A percentile compares a stretch with the other conserved stretches of the same genome.
These are phyloP conservation scores for Claviceps africana DNA, from an alignment of 2,329 filamentous ascomycete genomes.

Conservation along the genomic window DNA sequence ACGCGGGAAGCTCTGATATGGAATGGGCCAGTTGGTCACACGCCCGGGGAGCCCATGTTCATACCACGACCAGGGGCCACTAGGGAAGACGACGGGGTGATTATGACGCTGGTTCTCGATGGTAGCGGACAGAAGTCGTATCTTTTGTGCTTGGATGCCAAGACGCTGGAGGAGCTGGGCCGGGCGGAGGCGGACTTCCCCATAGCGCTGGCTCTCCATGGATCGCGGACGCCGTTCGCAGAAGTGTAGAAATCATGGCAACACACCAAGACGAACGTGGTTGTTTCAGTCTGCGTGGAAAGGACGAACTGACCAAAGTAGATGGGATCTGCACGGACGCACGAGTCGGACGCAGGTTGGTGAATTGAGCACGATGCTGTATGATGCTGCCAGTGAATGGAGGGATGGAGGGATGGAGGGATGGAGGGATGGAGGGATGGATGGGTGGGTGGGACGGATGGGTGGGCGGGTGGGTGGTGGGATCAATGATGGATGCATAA, in stretches of 20 bases:
- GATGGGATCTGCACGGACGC: no score
- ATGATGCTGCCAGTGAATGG: no score
- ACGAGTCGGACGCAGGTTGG: no score
- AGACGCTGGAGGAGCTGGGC: conserved; percentile 47
- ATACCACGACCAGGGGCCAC: conserved; percentile 30
- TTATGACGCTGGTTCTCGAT: conserved; percentile 51
- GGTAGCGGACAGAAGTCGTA: conserved; percentile 46
- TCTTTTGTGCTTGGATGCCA: conserved; percentile 50
- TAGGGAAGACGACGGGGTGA: conserved; percentile 48
- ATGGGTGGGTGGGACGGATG: no score
- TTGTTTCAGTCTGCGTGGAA: no score
- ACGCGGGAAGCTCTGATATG: conserved; percentile 40
- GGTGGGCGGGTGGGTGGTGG: no score
- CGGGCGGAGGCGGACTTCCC: conserved; percentile 47
- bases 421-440: no score
- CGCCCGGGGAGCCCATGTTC: conserved; percentile 57
- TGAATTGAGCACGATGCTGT: no score
- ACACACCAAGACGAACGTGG: background rate
- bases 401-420: no score
- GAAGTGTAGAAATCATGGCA: background rate
- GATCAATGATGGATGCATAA: no score
- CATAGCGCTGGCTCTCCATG: conserved; percentile 53
- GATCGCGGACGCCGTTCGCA: conserved; percentile 25
- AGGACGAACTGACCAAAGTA: no score
- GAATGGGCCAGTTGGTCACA: conserved; percentile 43